Percentiles rank a stretch among this genome's conserved stretches.
Evolutionary conservation across 495 filamentous ascomycete genomes (phyloP).

Genomic region (Aspergillus mulundensis): DNA sequence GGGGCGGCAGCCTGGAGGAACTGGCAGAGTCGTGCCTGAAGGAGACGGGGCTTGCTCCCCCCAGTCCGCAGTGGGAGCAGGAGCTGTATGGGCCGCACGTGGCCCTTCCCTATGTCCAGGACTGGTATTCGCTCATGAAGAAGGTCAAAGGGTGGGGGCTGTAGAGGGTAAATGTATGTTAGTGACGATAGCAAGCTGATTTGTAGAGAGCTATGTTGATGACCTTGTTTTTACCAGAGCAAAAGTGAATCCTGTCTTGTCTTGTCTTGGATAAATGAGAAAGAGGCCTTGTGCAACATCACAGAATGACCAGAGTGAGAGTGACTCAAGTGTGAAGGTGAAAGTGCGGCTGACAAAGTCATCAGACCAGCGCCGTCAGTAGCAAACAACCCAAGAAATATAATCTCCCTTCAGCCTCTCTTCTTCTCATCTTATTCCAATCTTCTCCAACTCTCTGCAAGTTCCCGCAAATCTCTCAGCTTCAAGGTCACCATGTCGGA

Average conservation of each 20-base stretch:
- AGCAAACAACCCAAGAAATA: not conserved
- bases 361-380: not conserved
- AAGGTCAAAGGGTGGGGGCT: conserved; percentile 21
- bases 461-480: no score
- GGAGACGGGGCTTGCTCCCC: conserved; percentile 37
- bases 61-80: conserved; percentile 33
- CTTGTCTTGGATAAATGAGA: no score
- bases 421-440: not conserved
- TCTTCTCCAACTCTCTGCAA: not conserved
- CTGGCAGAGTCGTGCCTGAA: conserved; percentile 28
- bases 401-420: not conserved
- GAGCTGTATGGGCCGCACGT: conserved; percentile 34
- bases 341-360: not conserved
- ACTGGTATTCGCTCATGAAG: conserved; percentile 30
- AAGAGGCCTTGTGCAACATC: no score
- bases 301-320: not conserved
- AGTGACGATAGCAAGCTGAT: no score
- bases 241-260: no score
- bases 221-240: no score
- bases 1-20: conserved; percentile 34
- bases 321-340: not conserved
- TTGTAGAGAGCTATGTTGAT: no score
- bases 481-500: conserved; percentile 12
- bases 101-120: conserved; percentile 29
- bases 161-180: not conserved